Evolutionary conservation across 345 rosid species (phyloP), one percentile per base, ranked within the genome.

Genomic region (Lepidium aucheri): DNA sequence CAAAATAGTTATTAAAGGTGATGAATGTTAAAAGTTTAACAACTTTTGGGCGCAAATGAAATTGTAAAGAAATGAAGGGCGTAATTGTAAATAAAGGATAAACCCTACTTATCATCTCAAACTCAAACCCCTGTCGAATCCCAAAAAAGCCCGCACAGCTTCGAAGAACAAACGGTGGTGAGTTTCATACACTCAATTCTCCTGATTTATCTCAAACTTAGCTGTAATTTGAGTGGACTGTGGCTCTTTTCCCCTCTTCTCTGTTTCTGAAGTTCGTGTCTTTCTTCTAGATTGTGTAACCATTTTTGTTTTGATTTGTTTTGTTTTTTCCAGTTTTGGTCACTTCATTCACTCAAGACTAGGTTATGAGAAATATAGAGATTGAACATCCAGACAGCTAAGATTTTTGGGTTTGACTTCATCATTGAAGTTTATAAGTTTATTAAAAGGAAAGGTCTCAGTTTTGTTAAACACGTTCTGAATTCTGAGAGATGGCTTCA

Each of bases 401-500:
- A 51, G 1, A 0, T 9, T 53, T 54, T 15, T 44, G 63, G 32
- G 72, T 56, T 11, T 22, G 22, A 32, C 5, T 32, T 68, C 18
- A n/a, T 40, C 14, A 18, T 8, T n/a, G 12, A 57, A 32, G 15
- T 3, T 42, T 8, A 35, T 13, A 41, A 12, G 59, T 7, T 64
- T 52, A 1, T 3, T 16, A 7, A 32, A 39, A 50, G 35, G 30
- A 69, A 53, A 53, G 5, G 6, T 26, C 59, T 61, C 55, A 44
- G 54, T 24, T 46, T 39, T n/a, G 33, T 28, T 33, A 36, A 57
- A 30, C 0, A 36, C 17, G 16, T 55, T 65, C 32, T 33, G 3
- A 45, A 40, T 69, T 11, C 44, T 34, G 47, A 73, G 75, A 78
- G 45, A 90, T 90, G 92, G 78, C 67, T 38, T 81, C 79, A 3